Percentiles rank a stretch among this genome's conserved stretches.
These are phyloP conservation scores for Hansfordia pulvinata DNA, from an alignment of 2,329 filamentous ascomycete genomes.

Conservation along the genomic window DNA sequence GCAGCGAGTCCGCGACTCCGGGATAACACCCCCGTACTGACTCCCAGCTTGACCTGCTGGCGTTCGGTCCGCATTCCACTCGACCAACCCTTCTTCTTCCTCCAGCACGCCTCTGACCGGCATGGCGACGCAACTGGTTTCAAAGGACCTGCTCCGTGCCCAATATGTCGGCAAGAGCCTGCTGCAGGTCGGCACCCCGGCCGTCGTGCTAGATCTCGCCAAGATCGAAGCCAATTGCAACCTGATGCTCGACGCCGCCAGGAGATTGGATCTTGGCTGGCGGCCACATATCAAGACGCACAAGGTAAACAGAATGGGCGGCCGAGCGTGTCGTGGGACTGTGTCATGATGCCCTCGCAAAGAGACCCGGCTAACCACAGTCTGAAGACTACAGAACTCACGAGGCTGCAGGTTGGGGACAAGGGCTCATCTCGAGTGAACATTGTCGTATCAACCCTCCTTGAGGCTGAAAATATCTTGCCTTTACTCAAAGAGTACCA, in stretches of 20 bases:
- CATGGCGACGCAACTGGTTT: constrained; percentile 10
- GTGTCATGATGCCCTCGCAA: no score
- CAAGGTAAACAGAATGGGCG: constrained; percentile 46
- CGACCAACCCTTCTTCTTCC: no score
- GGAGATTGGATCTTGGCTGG: constrained; percentile 48
- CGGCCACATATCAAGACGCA: constrained; percentile 75
- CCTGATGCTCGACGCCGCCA: constrained; percentile 53
- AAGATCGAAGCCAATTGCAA: constrained; percentile 55
- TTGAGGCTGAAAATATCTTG: constrained; percentile 55
- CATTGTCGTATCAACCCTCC: constrained; percentile 61
- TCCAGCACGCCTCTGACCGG: no score
- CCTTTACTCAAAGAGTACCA: constrained; percentile 47
- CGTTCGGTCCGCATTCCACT: no score
- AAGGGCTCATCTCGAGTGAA: constrained; percentile 32
- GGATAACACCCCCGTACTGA: no score
- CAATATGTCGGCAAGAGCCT: constrained; percentile 47
- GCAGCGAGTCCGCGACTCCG: no score
- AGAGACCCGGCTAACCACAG: no score
- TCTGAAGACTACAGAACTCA: constrained; percentile 49
- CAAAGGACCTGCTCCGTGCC: constrained; percentile 21
- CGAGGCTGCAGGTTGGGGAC: constrained; percentile 55
- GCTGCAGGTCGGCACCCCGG: constrained; percentile 47
- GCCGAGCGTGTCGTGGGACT: no score
- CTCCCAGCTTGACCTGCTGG: no score
- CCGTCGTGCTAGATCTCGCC: constrained; percentile 53